These are phyloP conservation scores for Mollisia scopiformis DNA, from an alignment of 2,329 filamentous ascomycete genomes.

Conservation along the genomic window DNA sequence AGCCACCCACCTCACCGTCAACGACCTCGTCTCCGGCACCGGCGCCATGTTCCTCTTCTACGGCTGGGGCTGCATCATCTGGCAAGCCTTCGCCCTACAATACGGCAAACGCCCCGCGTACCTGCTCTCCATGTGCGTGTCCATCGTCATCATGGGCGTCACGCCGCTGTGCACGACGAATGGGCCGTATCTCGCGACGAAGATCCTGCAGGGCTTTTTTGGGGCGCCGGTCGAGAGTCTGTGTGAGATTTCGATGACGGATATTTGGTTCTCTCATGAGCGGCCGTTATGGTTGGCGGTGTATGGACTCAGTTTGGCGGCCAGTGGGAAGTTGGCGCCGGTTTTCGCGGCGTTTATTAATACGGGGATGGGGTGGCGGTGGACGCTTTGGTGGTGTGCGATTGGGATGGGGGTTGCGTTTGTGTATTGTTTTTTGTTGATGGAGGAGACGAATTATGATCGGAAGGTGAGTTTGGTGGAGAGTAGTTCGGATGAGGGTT, in stretches of 20 bases:
- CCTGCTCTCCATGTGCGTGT: slow-evolving; percentile 41
- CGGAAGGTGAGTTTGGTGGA: slow-evolving; percentile 14
- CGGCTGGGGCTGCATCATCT: slow-evolving; percentile 54
- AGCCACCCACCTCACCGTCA: slow-evolving; percentile 46
- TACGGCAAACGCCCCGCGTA: slow-evolving; percentile 54
- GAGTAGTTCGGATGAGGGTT: slow-evolving; percentile 1
- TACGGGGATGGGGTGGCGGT: slow-evolving; percentile 50
- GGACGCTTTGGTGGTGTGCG: slow-evolving; percentile 48
- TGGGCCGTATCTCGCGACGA: slow-evolving; percentile 26
- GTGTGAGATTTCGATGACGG: slow-evolving; percentile 36
- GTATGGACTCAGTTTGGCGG: slow-evolving; percentile 47
- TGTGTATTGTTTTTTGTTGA: slow-evolving; percentile 55
- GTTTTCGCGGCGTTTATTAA: slow-evolving; percentile 52
- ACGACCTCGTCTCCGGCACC: slow-evolving; percentile 49
- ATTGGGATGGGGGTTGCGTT: slow-evolving; percentile 53
- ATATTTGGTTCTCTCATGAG: slow-evolving; percentile 47
- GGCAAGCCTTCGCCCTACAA: slow-evolving; percentile 54
- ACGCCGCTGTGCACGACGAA: slow-evolving; percentile 30
- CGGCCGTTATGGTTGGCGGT: slow-evolving; percentile 43
- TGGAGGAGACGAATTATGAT: slow-evolving; percentile 56
- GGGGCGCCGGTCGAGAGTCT: slow-evolving; percentile 32
- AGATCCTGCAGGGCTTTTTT: slow-evolving; percentile 32
- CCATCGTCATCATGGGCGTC: slow-evolving; percentile 40
- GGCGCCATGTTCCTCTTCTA: slow-evolving; percentile 54
- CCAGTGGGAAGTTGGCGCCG: slow-evolving; percentile 45